Evolutionary conservation across 352 stramenopile genomes (phyloP).

Genomic region (Phytophthora brassicae): DNA sequence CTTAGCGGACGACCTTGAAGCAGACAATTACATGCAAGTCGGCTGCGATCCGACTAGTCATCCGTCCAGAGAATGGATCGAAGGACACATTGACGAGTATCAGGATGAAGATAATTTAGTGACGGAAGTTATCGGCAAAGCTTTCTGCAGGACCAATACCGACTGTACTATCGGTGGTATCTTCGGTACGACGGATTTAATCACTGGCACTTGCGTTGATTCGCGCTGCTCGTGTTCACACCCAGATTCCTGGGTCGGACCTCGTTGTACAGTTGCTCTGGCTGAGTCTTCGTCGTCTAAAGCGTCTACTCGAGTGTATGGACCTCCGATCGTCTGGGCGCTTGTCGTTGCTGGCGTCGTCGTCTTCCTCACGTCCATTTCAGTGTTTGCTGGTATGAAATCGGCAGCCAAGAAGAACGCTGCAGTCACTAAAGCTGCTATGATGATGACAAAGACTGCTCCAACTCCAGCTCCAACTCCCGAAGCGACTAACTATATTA

Average conservation of each 20-base stretch:
- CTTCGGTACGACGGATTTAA: conserved; percentile 19
- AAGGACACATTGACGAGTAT: conserved; percentile 45
- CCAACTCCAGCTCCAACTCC: conserved; percentile 1
- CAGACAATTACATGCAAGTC: conserved; percentile 37
- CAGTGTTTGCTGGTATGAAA: conserved; percentile 26
- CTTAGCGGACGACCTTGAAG: conserved; percentile 32
- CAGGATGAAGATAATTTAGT: conserved; percentile 47
- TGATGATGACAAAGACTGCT: conserved; percentile 24
- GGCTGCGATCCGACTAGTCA: conserved; percentile 43
- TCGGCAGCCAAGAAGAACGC: conserved; percentile 22
- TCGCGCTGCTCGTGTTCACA: conserved; percentile 50
- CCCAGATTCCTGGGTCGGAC: conserved; percentile 48
- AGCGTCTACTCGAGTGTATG: conserved; percentile 31
- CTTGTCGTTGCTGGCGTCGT: conserved; percentile 25
- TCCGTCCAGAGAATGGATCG: conserved; percentile 47
- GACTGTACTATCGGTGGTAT: conserved; percentile 51
- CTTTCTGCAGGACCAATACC: conserved; percentile 42
- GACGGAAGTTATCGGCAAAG: conserved; percentile 36
- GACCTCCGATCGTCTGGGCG: conserved; percentile 33
- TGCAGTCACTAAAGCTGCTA: conserved; percentile 22
- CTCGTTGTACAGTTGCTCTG: conserved; percentile 51
- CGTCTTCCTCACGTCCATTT: conserved; percentile 33
- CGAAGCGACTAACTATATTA: conserved; percentile 6
- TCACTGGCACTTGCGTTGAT: conserved; percentile 47
- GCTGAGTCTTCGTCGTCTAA: conserved; percentile 26